Evolutionary conservation across 805 yeast genomes (phyloP).

Genomic region (Barnettozyma siamensis): DNA sequence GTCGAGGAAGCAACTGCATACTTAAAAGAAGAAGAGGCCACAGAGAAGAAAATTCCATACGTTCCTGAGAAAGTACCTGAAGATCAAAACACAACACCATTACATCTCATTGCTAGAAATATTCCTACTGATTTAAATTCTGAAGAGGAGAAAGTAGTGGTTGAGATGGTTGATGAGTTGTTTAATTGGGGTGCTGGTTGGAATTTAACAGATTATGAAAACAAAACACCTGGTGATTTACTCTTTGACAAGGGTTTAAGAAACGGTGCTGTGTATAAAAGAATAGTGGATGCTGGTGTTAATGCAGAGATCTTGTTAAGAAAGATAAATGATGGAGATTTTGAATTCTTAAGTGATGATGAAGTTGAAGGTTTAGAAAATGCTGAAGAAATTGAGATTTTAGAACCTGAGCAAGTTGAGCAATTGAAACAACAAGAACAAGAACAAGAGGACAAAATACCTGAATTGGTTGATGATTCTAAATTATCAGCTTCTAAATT

Average conservation of each 20-base stretch:
- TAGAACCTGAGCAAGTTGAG: slow-evolving; percentile 13
- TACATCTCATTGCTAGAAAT: slow-evolving; percentile 61
- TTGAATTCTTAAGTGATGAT: slow-evolving; percentile 44
- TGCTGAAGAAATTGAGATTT: slow-evolving; percentile 3
- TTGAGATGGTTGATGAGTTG: slow-evolving; percentile 53
- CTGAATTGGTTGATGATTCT: too few relatives aligned
- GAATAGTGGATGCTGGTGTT: slow-evolving; percentile 77
- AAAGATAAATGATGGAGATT: slow-evolving; percentile 57
- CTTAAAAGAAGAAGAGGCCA: slow-evolving; percentile 7
- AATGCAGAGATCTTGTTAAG: slow-evolving; percentile 80
- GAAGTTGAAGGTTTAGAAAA: slow-evolving; percentile 25
- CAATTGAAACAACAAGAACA: slow-evolving; percentile 3
- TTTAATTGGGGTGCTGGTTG: slow-evolving; percentile 91
- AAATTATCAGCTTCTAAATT: slow-evolving; percentile 6
- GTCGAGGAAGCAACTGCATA: slow-evolving; percentile 66
- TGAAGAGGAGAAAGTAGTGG: slow-evolving; percentile 41
- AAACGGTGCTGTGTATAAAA: slow-evolving; percentile 38
- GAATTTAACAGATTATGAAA: slow-evolving; percentile 67
- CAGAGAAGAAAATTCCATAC: slow-evolving; percentile 35
- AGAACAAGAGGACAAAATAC: slow-evolving; percentile 2
- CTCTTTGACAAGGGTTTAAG: slow-evolving; percentile 46
- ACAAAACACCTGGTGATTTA: slow-evolving; percentile 83
- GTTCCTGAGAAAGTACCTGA: slow-evolving; percentile 32
- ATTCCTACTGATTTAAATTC: slow-evolving; percentile 35
- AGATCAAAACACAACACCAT: slow-evolving; percentile 65